Conservation (phyloP, 1,139 yeast genomes). For the Suhomyces wounanorum region DNA sequence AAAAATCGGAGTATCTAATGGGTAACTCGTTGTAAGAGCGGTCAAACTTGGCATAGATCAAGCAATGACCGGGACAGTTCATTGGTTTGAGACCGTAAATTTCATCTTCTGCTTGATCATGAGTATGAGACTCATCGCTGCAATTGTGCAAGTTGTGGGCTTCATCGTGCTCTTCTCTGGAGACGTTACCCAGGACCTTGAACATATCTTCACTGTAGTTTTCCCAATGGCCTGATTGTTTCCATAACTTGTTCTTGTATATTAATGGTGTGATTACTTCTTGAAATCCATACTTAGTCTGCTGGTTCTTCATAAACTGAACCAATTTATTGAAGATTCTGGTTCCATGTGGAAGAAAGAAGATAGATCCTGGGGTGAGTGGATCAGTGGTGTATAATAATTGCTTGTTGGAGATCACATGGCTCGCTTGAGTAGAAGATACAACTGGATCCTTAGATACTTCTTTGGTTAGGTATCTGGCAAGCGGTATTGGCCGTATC, state of each 20-base stretch:
- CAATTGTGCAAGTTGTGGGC: slow-evolving; percentile 10
- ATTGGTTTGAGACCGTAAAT: slow-evolving; percentile 90
- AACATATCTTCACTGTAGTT: slow-evolving; percentile 96
- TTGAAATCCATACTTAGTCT: slow-evolving; percentile 78
- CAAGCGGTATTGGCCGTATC: not conserved
- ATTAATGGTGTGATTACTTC: slow-evolving; percentile 94
- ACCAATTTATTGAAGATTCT: slow-evolving; percentile 77
- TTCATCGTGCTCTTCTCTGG: slow-evolving; percentile 12
- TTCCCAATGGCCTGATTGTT: slow-evolving; percentile 94
- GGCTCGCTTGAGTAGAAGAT: slow-evolving; percentile 45
- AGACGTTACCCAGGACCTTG: slow-evolving; percentile 59
- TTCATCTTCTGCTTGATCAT: slow-evolving; percentile 16
- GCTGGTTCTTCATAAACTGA: slow-evolving; percentile 82
- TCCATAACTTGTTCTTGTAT: slow-evolving; percentile 83
- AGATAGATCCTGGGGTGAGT: slow-evolving; percentile 83
- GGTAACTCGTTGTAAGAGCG: slow-evolving; percentile 91
- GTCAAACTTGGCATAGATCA: slow-evolving; percentile 78
- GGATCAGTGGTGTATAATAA: slow-evolving; percentile 75
- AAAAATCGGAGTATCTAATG: slow-evolving; percentile 85
- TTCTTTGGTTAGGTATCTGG: slow-evolving; percentile 11
- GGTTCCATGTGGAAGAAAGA: slow-evolving; percentile 91
- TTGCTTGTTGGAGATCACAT: slow-evolving; percentile 61
- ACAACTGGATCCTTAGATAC: not conserved
- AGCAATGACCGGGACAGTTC: slow-evolving; percentile 99
- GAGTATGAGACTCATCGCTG: slow-evolving; percentile 21